Conservation (phyloP, 140 eudicot species). For the Stevia rebaudiana region DNA sequence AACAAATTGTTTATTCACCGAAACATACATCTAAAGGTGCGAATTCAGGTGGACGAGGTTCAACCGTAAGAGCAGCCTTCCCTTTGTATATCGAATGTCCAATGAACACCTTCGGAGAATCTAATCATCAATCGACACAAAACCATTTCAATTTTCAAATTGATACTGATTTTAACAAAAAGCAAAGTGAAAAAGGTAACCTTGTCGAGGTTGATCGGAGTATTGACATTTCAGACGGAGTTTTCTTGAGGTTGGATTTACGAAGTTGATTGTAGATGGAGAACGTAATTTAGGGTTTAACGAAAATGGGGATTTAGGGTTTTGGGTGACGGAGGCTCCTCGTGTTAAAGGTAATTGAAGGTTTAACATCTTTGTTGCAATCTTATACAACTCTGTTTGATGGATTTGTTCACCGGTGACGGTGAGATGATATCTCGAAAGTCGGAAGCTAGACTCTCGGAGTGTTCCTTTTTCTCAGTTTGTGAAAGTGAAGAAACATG, state of each 20-base stretch:
- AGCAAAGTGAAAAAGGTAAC: neutral
- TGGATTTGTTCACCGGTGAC: constrained; percentile 7
- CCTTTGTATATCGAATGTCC: constrained; percentile 82
- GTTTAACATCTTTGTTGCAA: constrained; percentile 32
- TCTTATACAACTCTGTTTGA: neutral
- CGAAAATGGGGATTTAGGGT: constrained; percentile 36
- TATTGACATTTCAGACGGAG: constrained; percentile 31
- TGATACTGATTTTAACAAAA: neutral
- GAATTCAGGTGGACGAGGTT: constrained; percentile 81
- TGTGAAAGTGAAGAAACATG: neutral
- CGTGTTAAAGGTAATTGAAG: constrained; percentile 29
- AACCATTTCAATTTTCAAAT: constrained; percentile 6
- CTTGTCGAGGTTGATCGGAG: constrained; percentile 48
- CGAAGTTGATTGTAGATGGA: constrained; percentile 17
- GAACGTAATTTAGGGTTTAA: constrained; percentile 15
- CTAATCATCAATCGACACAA: constrained; percentile 25
- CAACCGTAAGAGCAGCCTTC: constrained; percentile 78
- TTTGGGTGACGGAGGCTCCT: constrained; percentile 24
- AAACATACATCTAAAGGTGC: constrained; percentile 53
- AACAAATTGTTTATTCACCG: neutral
- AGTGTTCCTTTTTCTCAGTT: no score
- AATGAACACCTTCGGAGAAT: constrained; percentile 60
- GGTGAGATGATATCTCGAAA: neutral
- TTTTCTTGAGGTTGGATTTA: constrained; percentile 21
- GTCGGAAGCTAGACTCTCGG: neutral